Evolutionary conservation across 2,329 filamentous ascomycete species (phyloP), one percentile per base, ranked within the genome.

Genomic region (Claviceps spartinae): DNA sequence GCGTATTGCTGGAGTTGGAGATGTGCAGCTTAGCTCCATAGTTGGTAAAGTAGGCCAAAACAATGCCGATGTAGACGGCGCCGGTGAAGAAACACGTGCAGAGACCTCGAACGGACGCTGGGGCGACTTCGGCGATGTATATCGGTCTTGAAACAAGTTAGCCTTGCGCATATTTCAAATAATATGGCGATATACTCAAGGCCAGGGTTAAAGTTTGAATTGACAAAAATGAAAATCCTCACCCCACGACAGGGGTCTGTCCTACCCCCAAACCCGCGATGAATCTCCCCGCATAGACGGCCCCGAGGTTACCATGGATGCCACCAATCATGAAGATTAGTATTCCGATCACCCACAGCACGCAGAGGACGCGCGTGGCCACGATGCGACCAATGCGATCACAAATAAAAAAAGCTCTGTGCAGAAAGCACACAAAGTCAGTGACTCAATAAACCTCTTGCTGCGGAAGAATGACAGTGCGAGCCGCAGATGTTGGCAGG

Each of bases 1-100:
- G 72, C 51, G 70, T 69, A 53, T 71, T 66, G 2, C 68, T 71
- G n/a, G 63, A 59, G 48, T 72, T 69, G 22, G 67, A 65, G 22
- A 81, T 67, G 62, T 79, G 69, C 45, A 79, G 51, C 52, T 72
- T 64, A 50, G 69, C 72, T 52, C 81, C 81, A 62, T 82, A 85
- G 64, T 82, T 85, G 54, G 83, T 79, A 60, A 88, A 90, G 69
- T 89, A 91, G 8, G 83, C 85, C 16, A 90, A 72, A 59, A 90
- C 84, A 55, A 89, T 87, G 24, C 85, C 86, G 50, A 86, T 67
- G 62, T 90, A 90, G 22, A 90, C 86, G 48, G 69, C 68, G 4
- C 70, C 70, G 8, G 69, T 72, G 61, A 72, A 72, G 60, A 71
- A 66, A 54, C 69, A 84, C 2, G 85, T 87, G 62, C 84, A 88